These are phyloP conservation scores for Phaffomyces thermotolerans DNA, from an alignment of 805 yeast species.

Conservation along the genomic window DNA sequence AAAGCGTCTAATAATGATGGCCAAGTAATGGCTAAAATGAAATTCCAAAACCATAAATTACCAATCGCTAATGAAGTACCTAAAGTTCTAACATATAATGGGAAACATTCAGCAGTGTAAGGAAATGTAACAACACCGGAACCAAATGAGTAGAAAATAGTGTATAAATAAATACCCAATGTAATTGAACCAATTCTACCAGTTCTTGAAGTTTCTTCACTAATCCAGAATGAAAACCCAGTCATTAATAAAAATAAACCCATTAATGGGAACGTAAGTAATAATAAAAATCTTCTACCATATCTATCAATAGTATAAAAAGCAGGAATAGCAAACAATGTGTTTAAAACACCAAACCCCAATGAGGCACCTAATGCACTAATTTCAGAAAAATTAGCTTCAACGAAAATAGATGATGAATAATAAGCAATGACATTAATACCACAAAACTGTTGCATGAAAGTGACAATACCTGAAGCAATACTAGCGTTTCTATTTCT, in stretches of 20 bases:
- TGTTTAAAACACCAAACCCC: conserved; percentile 82
- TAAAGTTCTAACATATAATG: conserved; percentile 69
- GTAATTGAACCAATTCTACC: conserved; percentile 63
- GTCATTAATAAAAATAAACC: conserved; percentile 50
- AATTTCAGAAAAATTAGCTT: conserved; percentile 56
- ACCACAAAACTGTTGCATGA: conserved; percentile 90
- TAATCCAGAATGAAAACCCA: conserved; percentile 69
- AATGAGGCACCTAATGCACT: conserved; percentile 71
- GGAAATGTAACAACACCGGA: conserved; percentile 91
- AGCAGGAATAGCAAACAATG: conserved; percentile 77
- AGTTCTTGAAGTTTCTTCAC: conserved; percentile 30
- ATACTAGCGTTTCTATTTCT: conserved; percentile 79
- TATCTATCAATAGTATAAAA: conserved; percentile 69
- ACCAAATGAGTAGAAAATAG: conserved; percentile 72
- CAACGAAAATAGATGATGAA: conserved; percentile 66
- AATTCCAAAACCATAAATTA: conserved; percentile 68
- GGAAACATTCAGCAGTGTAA: conserved; percentile 79
- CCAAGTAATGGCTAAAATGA: conserved; percentile 69
- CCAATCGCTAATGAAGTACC: conserved; percentile 79
- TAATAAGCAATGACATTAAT: conserved; percentile 84
- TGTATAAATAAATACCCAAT: conserved; percentile 66
- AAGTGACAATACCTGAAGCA: conserved; percentile 78
- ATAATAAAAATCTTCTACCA: conserved; percentile 60
- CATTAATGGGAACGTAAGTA: conserved; percentile 59
- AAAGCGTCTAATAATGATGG: conserved; percentile 61